Evolutionary conservation across 495 filamentous ascomycete genomes (phyloP).

Genomic region (Mytilinidion resinicola): DNA sequence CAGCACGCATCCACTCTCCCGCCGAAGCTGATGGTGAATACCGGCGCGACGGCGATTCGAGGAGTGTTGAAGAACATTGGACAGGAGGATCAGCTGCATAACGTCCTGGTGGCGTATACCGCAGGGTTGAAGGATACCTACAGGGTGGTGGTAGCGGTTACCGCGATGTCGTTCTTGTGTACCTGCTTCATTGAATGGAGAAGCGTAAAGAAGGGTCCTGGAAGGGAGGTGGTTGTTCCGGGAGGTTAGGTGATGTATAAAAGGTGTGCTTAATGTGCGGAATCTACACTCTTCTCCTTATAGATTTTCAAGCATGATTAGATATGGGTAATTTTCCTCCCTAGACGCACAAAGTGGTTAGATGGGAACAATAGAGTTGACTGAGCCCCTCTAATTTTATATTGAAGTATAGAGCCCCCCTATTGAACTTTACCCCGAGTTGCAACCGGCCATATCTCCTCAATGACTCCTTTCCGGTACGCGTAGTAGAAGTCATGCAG

Average conservation of each 20-base stretch:
- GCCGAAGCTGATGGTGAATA: conserved; percentile 2
- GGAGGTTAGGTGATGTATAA: too few relatives aligned
- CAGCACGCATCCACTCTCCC: conserved; percentile 28
- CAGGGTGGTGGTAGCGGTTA: conserved; percentile 25
- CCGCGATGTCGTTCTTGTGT: conserved; percentile 18
- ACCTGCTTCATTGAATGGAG: conserved; percentile 24
- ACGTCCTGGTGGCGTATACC: neutral
- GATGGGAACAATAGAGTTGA: too few relatives aligned
- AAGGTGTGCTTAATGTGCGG: too few relatives aligned
- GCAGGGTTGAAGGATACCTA: conserved; percentile 12
- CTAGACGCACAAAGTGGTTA: too few relatives aligned
- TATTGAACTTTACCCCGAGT: conserved; percentile 22
- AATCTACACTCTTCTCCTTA: too few relatives aligned
- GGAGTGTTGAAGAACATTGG: neutral
- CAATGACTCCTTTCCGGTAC: conserved; percentile 19
- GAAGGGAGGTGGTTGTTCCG: too few relatives aligned
- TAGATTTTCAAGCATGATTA: too few relatives aligned
- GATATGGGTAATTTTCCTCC: too few relatives aligned
- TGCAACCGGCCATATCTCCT: conserved; percentile 24
- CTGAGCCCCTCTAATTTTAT: too few relatives aligned
- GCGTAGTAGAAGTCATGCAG: conserved; percentile 24
- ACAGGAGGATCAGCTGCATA: conserved; percentile 3
- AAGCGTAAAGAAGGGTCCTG: conserved; percentile 10
- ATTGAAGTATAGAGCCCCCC: neutral
- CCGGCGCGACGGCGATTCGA: conserved; percentile 3